phyloP scores from a whole-genome alignment of 495 filamentous ascomycete genomes.

The Penicillium antarcticum region DNA sequence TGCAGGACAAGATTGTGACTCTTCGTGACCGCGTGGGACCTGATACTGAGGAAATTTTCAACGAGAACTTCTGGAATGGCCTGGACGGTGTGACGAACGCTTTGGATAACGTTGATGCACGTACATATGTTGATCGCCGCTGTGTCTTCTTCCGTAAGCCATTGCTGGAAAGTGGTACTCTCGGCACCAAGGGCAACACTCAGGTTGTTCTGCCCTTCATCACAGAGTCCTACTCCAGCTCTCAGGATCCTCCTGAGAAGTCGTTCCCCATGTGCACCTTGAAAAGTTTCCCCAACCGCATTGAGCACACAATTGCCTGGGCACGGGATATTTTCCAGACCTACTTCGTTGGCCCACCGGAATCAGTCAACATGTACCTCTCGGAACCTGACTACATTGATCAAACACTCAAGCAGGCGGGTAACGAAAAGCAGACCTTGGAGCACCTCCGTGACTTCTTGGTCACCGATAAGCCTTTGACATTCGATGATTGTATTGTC shows the following conservation, averaged over 20 bases:
- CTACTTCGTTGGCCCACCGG: conserved; percentile 88
- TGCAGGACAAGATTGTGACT: conserved; percentile 77
- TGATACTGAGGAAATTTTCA: conserved; percentile 93
- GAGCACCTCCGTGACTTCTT: conserved; percentile 87
- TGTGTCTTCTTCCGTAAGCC: conserved; percentile 99
- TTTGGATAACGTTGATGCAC: conserved; percentile 94
- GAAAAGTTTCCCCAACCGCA: conserved; percentile 96
- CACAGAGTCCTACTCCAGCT: conserved; percentile 98
- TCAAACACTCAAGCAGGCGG: conserved; percentile 85
- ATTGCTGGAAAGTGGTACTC: conserved; percentile 90
- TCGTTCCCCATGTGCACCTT: conserved; percentile 99
- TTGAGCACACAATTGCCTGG: conserved; percentile 99
- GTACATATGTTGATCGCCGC: conserved; percentile 94
- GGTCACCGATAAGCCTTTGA: conserved; percentile 88
- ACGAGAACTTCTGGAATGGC: conserved; percentile 89
- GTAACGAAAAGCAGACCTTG: conserved; percentile 93
- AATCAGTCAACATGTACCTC: conserved; percentile 93
- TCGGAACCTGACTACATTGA: conserved; percentile 89
- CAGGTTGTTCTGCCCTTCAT: conserved; percentile 88
- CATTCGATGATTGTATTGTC: conserved; percentile 90
- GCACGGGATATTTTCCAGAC: conserved; percentile 91
- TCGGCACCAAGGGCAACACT: conserved; percentile 97
- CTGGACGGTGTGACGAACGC: conserved; percentile 95
- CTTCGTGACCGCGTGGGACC: conserved; percentile 85
- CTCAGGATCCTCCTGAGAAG: conserved; percentile 96